Conservation (phyloP, 352 stramenopile species). For the Peronospora destructor region DNA sequence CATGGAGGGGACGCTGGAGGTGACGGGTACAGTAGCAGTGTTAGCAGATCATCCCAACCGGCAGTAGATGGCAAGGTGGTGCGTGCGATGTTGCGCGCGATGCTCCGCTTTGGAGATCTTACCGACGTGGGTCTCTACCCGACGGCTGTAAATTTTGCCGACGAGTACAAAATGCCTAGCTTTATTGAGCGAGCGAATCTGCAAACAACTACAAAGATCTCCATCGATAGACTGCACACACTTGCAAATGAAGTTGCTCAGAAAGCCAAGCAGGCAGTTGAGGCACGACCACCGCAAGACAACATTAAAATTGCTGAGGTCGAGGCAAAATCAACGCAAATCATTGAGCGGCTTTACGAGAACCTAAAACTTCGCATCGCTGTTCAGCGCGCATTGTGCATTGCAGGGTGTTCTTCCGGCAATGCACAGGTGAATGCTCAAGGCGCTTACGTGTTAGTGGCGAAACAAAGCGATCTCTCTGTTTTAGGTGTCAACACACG, state of each 20-base stretch:
- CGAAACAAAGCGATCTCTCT: constrained; percentile 59
- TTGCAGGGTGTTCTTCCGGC: constrained; percentile 35
- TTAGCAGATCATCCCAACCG: constrained; percentile 20
- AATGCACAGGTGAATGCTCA: constrained; percentile 35
- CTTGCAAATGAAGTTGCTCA: constrained; percentile 64
- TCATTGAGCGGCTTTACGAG: constrained; percentile 80
- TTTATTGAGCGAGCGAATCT: constrained; percentile 71
- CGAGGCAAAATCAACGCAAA: constrained; percentile 60
- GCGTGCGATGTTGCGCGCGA: constrained; percentile 55
- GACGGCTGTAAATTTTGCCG: constrained; percentile 49
- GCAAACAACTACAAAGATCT: constrained; percentile 41
- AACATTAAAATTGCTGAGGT: constrained; percentile 71
- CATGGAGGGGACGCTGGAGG: constrained; percentile 38
- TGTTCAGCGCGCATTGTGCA: constrained; percentile 65
- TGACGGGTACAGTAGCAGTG: constrained; percentile 32
- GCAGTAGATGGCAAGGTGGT: constrained; percentile 54
- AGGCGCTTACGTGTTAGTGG: constrained; percentile 66
- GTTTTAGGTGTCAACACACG: constrained; percentile 51
- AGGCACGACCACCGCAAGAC: constrained; percentile 51
- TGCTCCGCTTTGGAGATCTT: constrained; percentile 75
- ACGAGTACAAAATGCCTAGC: constrained; percentile 71
- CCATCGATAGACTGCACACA: constrained; percentile 44
- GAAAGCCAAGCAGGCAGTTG: constrained; percentile 40
- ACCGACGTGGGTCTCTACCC: constrained; percentile 62
- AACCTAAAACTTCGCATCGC: constrained; percentile 82